Percentiles rank a stretch among this genome's conserved stretches.
phyloP scores from a whole-genome alignment of 1,284 basidiomycete genomes.

The Spongiforma sp. region DNA sequence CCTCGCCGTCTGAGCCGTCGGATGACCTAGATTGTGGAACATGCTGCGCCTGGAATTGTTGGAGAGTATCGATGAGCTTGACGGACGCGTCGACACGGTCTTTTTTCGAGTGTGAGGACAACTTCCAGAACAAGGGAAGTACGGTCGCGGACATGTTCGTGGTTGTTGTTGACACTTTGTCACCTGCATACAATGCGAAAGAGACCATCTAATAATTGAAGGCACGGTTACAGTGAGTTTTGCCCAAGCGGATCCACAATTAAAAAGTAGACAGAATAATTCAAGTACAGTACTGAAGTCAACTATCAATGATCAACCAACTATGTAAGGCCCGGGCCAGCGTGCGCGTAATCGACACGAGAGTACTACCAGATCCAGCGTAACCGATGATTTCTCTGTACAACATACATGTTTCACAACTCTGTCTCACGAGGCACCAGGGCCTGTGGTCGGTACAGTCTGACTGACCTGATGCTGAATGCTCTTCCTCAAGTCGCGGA shows the following conservation, averaged over 20 bases:
- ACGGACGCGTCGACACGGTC: constrained; percentile 87
- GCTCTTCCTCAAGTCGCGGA: neutral
- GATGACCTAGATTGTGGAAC: constrained; percentile 47
- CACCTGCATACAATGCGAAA: neutral
- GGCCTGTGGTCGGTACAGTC: neutral
- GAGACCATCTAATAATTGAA: too few species aligned
- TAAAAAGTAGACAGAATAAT: too few species aligned
- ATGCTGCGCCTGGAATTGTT: constrained; percentile 79
- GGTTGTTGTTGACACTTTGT: constrained; percentile 78
- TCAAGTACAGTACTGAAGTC: too few species aligned
- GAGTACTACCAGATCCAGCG: too few species aligned
- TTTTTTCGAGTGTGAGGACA: constrained; percentile 83
- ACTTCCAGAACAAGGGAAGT: constrained; percentile 92
- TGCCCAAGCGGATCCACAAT: too few species aligned
- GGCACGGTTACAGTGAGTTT: too few species aligned
- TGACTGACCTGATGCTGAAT: neutral
- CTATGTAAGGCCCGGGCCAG: too few species aligned
- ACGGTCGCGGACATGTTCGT: too few species aligned
- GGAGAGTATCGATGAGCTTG: constrained; percentile 80
- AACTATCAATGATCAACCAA: too few species aligned
- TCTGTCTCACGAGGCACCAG: constrained; percentile 7
- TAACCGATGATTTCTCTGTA: too few species aligned
- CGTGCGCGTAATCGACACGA: too few species aligned
- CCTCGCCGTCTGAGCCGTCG: constrained; percentile 53
- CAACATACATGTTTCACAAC: too few species aligned